Percentiles rank a stretch among this genome's conserved stretches.
phyloP scores from a whole-genome alignment of 2,329 filamentous ascomycete species.

The Lachnellula subtilissima region DNA sequence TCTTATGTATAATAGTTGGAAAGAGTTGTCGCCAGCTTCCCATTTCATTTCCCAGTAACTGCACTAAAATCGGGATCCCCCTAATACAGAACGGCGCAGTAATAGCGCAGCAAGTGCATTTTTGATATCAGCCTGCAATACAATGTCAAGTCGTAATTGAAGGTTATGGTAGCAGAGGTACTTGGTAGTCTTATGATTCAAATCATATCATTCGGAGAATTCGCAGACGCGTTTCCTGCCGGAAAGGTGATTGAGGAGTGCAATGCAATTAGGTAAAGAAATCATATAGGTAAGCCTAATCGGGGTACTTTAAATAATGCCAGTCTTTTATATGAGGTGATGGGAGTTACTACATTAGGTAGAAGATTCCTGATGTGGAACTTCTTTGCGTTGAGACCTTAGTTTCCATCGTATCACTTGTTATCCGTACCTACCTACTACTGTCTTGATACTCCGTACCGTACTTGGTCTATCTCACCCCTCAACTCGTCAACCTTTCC shows the following conservation, averaged over 20 bases:
- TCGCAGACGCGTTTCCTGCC: too few species aligned
- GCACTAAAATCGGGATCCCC: too few species aligned
- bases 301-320: background rate
- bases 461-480: too few species aligned
- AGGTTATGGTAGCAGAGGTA: background rate
- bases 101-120: background rate
- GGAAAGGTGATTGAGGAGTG: background rate
- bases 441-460: too few species aligned
- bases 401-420: background rate
- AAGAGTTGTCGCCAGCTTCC: too few species aligned
- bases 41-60: too few species aligned
- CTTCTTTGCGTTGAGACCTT: background rate
- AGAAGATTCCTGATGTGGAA: too few species aligned
- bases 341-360: background rate
- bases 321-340: background rate
- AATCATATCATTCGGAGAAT: too few species aligned
- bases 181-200: background rate
- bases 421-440: too few species aligned
- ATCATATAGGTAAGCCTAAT: background rate
- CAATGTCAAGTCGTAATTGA: background rate
- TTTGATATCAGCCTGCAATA: background rate
- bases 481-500: too few species aligned
- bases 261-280: background rate
- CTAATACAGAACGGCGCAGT: too few species aligned
- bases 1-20: too few species aligned